Evolutionary conservation across 805 yeast species (phyloP).

Genomic region (Tetrapisispora iriomotensis): DNA sequence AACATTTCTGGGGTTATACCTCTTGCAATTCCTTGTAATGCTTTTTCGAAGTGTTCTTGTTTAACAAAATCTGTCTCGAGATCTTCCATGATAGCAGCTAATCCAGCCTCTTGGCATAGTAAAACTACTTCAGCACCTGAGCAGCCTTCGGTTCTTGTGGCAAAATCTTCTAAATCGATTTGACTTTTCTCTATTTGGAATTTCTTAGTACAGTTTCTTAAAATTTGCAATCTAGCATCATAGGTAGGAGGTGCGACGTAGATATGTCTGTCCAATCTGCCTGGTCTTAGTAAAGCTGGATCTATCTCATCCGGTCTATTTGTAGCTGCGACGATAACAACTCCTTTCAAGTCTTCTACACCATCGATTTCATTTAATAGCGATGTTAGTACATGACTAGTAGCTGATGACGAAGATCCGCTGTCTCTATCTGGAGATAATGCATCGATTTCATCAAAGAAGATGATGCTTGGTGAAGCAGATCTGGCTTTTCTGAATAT

Average conservation of each 20-base stretch:
- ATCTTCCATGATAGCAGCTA: slow-evolving; percentile 84
- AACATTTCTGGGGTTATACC: slow-evolving; percentile 86
- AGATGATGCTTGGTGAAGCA: slow-evolving; percentile 88
- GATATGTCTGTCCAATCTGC: slow-evolving; percentile 85
- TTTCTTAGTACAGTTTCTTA: slow-evolving; percentile 55
- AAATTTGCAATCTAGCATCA: slow-evolving; percentile 69
- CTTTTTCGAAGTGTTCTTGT: slow-evolving; percentile 62
- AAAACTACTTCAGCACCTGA: slow-evolving; percentile 95
- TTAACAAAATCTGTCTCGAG: slow-evolving; percentile 42
- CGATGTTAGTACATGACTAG: slow-evolving; percentile 82
- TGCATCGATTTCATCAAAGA: slow-evolving; percentile 96
- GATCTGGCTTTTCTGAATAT: slow-evolving; percentile 89
- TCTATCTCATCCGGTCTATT: slow-evolving; percentile 92
- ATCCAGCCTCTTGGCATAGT: slow-evolving; percentile 90
- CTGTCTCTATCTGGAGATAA: slow-evolving; percentile 67
- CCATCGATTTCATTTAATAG: slow-evolving; percentile 94
- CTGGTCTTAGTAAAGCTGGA: slow-evolving; percentile 89
- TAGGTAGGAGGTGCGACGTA: slow-evolving; percentile 88
- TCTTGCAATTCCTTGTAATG: slow-evolving; percentile 54
- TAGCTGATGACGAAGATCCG: slow-evolving; percentile 51
- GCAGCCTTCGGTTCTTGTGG: slow-evolving; percentile 71
- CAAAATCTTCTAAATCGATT: slow-evolving; percentile 44
- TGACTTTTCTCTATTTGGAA: slow-evolving; percentile 44
- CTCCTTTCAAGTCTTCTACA: slow-evolving; percentile 89
- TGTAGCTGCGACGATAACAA: slow-evolving; percentile 91